Percentiles rank a stretch among this genome's conserved stretches.
phyloP scores from a whole-genome alignment of 139 green algal genomes.

The Chlorella sorokiniana region DNA sequence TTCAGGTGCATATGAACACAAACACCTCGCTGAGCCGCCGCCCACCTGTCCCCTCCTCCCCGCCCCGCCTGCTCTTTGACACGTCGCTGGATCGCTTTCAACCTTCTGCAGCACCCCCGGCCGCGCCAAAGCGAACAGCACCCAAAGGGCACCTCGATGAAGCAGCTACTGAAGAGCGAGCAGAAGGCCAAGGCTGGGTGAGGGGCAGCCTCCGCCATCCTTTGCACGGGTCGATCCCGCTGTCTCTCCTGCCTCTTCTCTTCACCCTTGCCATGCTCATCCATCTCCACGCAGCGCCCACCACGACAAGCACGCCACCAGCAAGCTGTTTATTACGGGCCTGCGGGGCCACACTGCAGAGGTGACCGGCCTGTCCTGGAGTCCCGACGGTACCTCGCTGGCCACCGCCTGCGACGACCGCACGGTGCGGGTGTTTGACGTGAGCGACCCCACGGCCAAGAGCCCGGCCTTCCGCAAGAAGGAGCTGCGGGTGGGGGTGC shows the following conservation, averaged over 20 bases:
- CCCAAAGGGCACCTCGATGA: conserved; percentile 13
- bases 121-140: background rate
- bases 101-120: background rate
- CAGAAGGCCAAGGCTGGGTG: conserved; percentile 31
- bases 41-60: background rate
- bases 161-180: conserved; percentile 15
- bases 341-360: conserved; percentile 31
- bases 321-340: conserved; percentile 31
- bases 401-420: conserved; percentile 48
- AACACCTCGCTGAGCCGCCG: too few species aligned
- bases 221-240: background rate
- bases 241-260: background rate
- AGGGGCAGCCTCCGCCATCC: background rate
- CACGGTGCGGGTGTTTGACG: conserved; percentile 36
- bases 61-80: background rate
- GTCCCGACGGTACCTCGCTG: conserved; percentile 33
- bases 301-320: conserved; percentile 10
- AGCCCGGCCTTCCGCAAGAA: conserved; percentile 31
- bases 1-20: background rate
- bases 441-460: conserved; percentile 22
- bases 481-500: conserved; percentile 23
- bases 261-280: background rate
- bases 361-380: conserved; percentile 37
- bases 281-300: background rate
- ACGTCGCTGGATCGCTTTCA: background rate